phyloP scores from a whole-genome alignment of 2,329 filamentous ascomycete species.

The Microdochium paspali region DNA sequence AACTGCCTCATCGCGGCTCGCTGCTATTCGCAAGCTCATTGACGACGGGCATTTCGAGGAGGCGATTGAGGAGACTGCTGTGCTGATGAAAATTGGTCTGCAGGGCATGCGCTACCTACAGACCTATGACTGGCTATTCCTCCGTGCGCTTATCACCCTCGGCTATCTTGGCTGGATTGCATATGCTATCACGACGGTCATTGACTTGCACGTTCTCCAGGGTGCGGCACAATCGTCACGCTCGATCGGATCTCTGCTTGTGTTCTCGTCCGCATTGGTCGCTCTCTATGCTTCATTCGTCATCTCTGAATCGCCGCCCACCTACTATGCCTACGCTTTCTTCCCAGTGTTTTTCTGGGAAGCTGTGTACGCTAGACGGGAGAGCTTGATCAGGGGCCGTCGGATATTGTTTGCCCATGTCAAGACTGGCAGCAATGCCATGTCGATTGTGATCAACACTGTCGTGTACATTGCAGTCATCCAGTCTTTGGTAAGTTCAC shows the following conservation, averaged over 20 bases:
- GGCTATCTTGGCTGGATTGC: conserved; percentile 96
- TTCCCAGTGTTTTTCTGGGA: conserved; percentile 97
- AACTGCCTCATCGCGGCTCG: conserved; percentile 57
- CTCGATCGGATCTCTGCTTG: conserved; percentile 44
- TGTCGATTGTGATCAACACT: conserved; percentile 53
- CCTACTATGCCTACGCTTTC: conserved; percentile 85
- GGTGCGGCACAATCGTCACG: conserved; percentile 56
- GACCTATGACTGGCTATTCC: conserved; percentile 97
- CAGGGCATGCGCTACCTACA: conserved; percentile 87
- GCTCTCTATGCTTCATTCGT: conserved; percentile 70
- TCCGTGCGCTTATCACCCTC: conserved; percentile 76
- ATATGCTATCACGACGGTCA: conserved; percentile 79
- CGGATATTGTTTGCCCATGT: conserved; percentile 62
- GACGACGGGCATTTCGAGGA: conserved; percentile 56
- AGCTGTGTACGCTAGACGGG: conserved; percentile 73
- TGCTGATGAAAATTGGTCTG: conserved; percentile 67
- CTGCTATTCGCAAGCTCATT: conserved; percentile 60
- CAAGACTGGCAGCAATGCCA: conserved; percentile 44
- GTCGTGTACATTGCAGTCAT: conserved; percentile 65
- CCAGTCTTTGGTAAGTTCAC: conserved; percentile 61
- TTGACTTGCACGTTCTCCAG: conserved; percentile 80
- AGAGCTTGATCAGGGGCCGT: conserved; percentile 57
- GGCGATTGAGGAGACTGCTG: conserved; percentile 69
- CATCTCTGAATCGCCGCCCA: conserved; percentile 66
- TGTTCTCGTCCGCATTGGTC: conserved; percentile 70